Conservation (phyloP, 805 yeast species). For the Candida quercuum region DNA sequence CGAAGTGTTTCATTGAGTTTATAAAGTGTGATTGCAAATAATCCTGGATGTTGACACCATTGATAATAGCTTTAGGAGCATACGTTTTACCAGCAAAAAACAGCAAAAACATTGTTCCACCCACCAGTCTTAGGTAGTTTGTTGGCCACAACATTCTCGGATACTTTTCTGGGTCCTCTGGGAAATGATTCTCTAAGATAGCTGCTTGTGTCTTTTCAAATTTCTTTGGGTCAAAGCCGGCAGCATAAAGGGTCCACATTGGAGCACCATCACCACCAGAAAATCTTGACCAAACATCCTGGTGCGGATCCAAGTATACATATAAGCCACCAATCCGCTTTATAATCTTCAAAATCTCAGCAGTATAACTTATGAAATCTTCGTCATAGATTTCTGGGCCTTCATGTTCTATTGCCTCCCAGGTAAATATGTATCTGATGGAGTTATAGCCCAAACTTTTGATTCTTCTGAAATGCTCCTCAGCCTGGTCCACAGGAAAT, state of each 20-base stretch:
- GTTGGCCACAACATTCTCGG: slow-evolving; percentile 94
- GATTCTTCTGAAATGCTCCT: slow-evolving; percentile 59
- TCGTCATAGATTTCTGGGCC: slow-evolving; percentile 85
- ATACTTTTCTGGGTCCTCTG: slow-evolving; percentile 35
- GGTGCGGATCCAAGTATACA: slow-evolving; percentile 84
- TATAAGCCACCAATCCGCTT: slow-evolving; percentile 65
- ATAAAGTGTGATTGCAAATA: slow-evolving; percentile 64
- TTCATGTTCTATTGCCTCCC: slow-evolving; percentile 90
- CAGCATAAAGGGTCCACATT: slow-evolving; percentile 85
- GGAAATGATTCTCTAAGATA: slow-evolving; percentile 56
- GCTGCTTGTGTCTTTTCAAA: slow-evolving; percentile 77
- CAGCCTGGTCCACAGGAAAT: slow-evolving; percentile 69
- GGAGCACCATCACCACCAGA: slow-evolving; percentile 95
- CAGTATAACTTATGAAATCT: slow-evolving; percentile 66
- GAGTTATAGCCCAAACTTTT: slow-evolving; percentile 80
- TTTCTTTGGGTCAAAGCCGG: slow-evolving; percentile 77
- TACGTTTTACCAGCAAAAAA: slow-evolving; percentile 75
- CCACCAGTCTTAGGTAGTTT: slow-evolving; percentile 71
- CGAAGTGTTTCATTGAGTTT: slow-evolving; percentile 44
- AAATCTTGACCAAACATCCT: slow-evolving; percentile 89
- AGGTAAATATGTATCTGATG: slow-evolving; percentile 69
- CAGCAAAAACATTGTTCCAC: slow-evolving; percentile 77
- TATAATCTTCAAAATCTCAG: slow-evolving; percentile 53
- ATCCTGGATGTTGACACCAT: slow-evolving; percentile 74
- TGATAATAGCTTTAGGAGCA: slow-evolving; percentile 70